Conservation (phyloP, 73 alveolate genomes). For the Diophrys sp. region DNA sequence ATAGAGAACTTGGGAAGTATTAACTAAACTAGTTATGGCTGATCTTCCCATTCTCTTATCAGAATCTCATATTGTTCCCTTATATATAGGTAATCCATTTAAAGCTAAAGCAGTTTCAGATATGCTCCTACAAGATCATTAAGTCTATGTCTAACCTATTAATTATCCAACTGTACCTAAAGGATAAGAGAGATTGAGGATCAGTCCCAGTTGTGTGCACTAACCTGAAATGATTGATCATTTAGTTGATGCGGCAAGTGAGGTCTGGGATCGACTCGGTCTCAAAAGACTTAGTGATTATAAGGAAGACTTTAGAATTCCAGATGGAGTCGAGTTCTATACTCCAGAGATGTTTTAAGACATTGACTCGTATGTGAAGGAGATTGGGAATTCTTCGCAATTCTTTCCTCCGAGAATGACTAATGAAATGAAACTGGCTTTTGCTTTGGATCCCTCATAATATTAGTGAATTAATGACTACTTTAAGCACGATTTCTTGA, state of each 20-base stretch:
- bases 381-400: not conserved
- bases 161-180: slow-evolving; percentile 78
- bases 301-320: not conserved
- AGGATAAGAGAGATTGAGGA: slow-evolving; percentile 47
- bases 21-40: slow-evolving; percentile 29
- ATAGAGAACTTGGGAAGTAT: slow-evolving; percentile 25
- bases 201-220: slow-evolving; percentile 48
- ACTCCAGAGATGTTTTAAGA: not conserved
- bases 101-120: slow-evolving; percentile 58
- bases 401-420: not conserved
- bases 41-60: slow-evolving; percentile 57
- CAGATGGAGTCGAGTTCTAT: not conserved
- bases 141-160: slow-evolving; percentile 69
- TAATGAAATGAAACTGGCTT: not conserved
- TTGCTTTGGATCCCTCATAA: not conserved
- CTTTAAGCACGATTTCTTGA: not conserved
- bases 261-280: slow-evolving; percentile 12
- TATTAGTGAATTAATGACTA: not conserved
- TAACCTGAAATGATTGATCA: slow-evolving; percentile 24
- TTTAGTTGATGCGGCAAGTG: slow-evolving; percentile 27
- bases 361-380: not conserved
- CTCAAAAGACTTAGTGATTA: not conserved
- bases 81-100: slow-evolving; percentile 64
- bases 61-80: slow-evolving; percentile 68
- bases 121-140: slow-evolving; percentile 42